A percentile compares a stretch with the other conserved stretches of the same genome.
phyloP scores from a whole-genome alignment of 2,329 filamentous ascomycete species.

The Diaporthe ilicicola region DNA sequence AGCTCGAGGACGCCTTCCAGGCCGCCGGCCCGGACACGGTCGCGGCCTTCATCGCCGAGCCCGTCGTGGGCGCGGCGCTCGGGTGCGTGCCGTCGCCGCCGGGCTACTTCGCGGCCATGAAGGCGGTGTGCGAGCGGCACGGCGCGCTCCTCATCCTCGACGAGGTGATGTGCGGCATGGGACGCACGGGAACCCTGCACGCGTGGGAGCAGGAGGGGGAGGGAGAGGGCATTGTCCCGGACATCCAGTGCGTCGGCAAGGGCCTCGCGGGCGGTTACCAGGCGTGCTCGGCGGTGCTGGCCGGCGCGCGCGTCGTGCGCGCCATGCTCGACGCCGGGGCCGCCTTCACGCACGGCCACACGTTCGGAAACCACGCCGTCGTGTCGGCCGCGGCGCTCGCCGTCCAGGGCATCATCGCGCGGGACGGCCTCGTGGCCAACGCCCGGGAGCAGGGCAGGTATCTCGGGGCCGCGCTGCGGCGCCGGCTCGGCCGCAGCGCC shows the following conservation, averaged over 20 bases:
- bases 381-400: slow-evolving; percentile 69
- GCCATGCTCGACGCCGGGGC: slow-evolving; percentile 45
- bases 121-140: slow-evolving; percentile 73
- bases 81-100: slow-evolving; percentile 73
- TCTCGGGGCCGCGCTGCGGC: slow-evolving; percentile 53
- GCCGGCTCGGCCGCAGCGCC: slow-evolving; percentile 51
- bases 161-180: slow-evolving; percentile 78
- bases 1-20: slow-evolving; percentile 70
- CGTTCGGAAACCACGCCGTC: slow-evolving; percentile 67
- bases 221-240: slow-evolving; percentile 63
- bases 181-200: slow-evolving; percentile 66
- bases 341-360: slow-evolving; percentile 63
- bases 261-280: slow-evolving; percentile 71
- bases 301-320: slow-evolving; percentile 59
- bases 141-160: slow-evolving; percentile 81
- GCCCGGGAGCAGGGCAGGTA: slow-evolving; percentile 61
- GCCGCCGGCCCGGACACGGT: slow-evolving; percentile 69
- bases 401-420: slow-evolving; percentile 66
- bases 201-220: slow-evolving; percentile 70
- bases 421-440: slow-evolving; percentile 67
- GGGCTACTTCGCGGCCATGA: slow-evolving; percentile 76
- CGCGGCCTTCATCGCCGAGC: slow-evolving; percentile 72
- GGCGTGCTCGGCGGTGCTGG: slow-evolving; percentile 68
- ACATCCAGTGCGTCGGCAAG: slow-evolving; percentile 74
- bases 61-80: slow-evolving; percentile 73